Evolutionary conservation across 768 basidiomycete genomes (phyloP), one percentile per base, ranked within the genome.

Genomic region (Leccinellum rugosiceps): DNA sequence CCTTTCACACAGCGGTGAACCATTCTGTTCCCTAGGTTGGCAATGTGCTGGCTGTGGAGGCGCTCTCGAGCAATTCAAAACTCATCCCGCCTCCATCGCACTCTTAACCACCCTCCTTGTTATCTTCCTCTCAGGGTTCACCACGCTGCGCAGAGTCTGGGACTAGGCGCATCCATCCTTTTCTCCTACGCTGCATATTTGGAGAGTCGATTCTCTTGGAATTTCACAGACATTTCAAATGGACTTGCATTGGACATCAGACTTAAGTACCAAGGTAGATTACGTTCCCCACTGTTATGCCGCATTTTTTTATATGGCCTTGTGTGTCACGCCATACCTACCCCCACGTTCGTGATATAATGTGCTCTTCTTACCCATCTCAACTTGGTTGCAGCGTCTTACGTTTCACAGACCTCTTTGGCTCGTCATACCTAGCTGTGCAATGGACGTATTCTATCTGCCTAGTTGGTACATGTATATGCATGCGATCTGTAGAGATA

Each of bases 101-200:
- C 67, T 74, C 35, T 2, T 72, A 45, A 72, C 71, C 8, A 72
- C 73, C 26, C 35, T 72, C 10, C 48, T 72, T 11, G 51, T 72
- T 30, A 57, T 72, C 13, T 69, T 72, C 53, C 64, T 72, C 31
- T 72, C 72, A 11, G 71, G 71, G 25, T 74, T 74, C 59, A 69
- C 71, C 4, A 74, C 72, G 1, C 58, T 72, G 19, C 72, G 71
- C 57, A 67, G 71, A 57, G 63, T 63, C 56, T 63, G 60, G 65
- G 64, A 70, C 59, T 72, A 63, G 59, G 43, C 55, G 25, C 44
- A 15, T 14, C 47, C 34, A 31, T 57, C 23, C 21, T 53, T 52
- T 44, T 30, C 13, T 50, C 51, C 3, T n/a, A 35, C 35, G 41
- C 41, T 38, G 26, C 17, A 53, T 34, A n/a, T 43, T n/a, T 44